phyloP scores from a whole-genome alignment of 225 moss, liverwort and hornwort genomes.

The Sphagnum contortum region DNA sequence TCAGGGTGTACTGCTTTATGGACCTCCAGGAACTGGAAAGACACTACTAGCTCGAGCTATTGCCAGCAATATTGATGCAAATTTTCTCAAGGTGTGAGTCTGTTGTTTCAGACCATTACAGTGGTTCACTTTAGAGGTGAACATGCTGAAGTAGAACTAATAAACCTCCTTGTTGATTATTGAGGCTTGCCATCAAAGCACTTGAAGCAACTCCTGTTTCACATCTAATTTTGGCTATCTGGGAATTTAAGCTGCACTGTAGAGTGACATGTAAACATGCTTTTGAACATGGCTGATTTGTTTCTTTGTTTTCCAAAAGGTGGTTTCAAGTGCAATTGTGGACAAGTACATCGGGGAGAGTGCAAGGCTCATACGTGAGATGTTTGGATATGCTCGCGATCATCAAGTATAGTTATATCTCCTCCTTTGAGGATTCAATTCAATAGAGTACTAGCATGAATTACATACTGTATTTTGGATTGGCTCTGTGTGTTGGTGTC shows the following conservation, averaged over 20 bases:
- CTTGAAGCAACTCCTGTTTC: no score
- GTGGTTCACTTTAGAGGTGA: no score
- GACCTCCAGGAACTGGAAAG: conserved; percentile 28
- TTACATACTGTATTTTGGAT: background rate
- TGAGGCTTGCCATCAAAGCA: no score
- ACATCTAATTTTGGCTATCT: no score
- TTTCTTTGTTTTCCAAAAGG: conserved; percentile 12
- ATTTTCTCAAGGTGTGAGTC: conserved; percentile 39
- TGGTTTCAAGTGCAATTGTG: conserved; percentile 51
- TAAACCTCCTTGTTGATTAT: no score
- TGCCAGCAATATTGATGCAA: conserved; percentile 50
- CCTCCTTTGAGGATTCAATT: background rate
- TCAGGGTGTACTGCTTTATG: conserved; percentile 47
- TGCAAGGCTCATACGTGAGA: conserved; percentile 46
- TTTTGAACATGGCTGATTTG: no score
- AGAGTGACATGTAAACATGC: no score
- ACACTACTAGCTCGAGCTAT: conserved; percentile 47
- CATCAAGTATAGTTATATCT: conserved; percentile 25
- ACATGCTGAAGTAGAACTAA: no score
- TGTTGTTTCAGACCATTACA: no score
- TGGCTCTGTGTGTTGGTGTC: no score
- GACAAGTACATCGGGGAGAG: conserved; percentile 62
- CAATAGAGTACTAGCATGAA: background rate
- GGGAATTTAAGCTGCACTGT: no score
- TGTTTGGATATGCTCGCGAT: conserved; percentile 58